Evolutionary conservation across 768 basidiomycete genomes (phyloP).

Genomic region (Macrolepiota fuliginosa): DNA sequence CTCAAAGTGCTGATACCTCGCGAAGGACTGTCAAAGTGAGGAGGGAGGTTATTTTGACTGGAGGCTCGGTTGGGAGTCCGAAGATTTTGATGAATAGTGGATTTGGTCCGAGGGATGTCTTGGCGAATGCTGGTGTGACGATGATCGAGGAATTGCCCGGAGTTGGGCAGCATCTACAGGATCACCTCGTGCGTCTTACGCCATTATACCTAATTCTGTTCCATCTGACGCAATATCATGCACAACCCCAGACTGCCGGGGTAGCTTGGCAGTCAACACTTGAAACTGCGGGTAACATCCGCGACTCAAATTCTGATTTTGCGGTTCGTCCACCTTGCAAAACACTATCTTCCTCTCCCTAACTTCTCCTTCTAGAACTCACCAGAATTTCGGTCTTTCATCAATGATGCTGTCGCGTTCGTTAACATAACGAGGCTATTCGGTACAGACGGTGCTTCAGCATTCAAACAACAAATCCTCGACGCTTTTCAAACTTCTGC

Average conservation of each 20-base stretch:
- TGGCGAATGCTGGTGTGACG: conserved; percentile 39
- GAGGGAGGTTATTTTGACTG: conserved; percentile 49
- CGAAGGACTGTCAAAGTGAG: conserved; percentile 48
- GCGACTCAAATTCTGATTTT: conserved; percentile 25
- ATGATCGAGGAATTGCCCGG: conserved; percentile 44
- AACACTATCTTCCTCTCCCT: background rate
- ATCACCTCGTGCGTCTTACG: conserved; percentile 39
- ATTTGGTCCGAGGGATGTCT: conserved; percentile 47
- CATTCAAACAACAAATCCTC: conserved; percentile 19
- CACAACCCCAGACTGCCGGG: conserved; percentile 22
- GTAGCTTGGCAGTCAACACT: conserved; percentile 22
- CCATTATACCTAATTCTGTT: background rate
- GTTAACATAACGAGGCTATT: conserved; percentile 50
- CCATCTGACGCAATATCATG: background rate
- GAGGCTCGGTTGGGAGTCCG: conserved; percentile 48
- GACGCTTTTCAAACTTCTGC: conserved; percentile 26
- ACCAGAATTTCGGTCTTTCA: conserved; percentile 46
- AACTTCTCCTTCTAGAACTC: conserved; percentile 20
- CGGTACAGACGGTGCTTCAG: conserved; percentile 19
- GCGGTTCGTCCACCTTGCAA: conserved; percentile 19
- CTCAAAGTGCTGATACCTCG: conserved; percentile 27
- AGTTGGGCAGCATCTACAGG: conserved; percentile 55
- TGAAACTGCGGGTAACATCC: conserved; percentile 33
- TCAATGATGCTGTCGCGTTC: conserved; percentile 66
- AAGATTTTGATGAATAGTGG: conserved; percentile 52